Base-by-base conservation (phyloP, 768 basidiomycete species). In the Tulasnella sp. region DNA sequence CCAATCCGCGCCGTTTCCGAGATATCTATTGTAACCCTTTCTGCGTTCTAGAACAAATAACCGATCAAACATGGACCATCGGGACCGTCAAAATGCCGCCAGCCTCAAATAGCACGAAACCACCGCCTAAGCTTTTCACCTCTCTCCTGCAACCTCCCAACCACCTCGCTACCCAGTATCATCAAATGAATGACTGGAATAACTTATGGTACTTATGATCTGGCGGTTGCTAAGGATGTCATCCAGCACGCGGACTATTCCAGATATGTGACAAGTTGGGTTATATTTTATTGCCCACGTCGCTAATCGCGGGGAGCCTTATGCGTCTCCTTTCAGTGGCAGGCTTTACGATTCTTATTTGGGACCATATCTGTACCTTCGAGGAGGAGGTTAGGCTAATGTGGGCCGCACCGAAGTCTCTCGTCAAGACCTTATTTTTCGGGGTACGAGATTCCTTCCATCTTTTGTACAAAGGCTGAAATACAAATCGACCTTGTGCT, bases 371-470 rank as follows among this genome's bases (percentile, higher is more conserved):
- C 52, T 58, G 37, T 22, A 73, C 72, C 19, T 73, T 73, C 54
- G 49, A 45, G 25, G 72, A 73, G 29, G 72, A 73, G 54, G 52
- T 73, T 14, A 38, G 72, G 25, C 31, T 73, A 36, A 54, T 73
- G 42, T 73, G 72, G 72, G 29, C 39, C 7, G 72, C 72, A 6
- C 72, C 42, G 42, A 39, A n/a, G n/a, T 45, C 39, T 19, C 49
- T 73, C 45, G 72, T 54, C 45, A 73, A 73, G 45, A 40, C 29
- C 12, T 36, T 73, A 19, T 73, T 73, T 73, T 45, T 73, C 29
- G 36, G 37, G 34, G 72, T 73, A 54, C 22, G 72, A 9, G 1
- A 36, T 7, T 25, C n/a, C 7, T 45, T 71, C 38, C 67, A 12
- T 14, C 12, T 39, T 45, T 2, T 12, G 36, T 64, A 64, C 58